Evolutionary conservation across 140 eudicot genomes (phyloP).

Genomic region (Stevia rebaudiana): DNA sequence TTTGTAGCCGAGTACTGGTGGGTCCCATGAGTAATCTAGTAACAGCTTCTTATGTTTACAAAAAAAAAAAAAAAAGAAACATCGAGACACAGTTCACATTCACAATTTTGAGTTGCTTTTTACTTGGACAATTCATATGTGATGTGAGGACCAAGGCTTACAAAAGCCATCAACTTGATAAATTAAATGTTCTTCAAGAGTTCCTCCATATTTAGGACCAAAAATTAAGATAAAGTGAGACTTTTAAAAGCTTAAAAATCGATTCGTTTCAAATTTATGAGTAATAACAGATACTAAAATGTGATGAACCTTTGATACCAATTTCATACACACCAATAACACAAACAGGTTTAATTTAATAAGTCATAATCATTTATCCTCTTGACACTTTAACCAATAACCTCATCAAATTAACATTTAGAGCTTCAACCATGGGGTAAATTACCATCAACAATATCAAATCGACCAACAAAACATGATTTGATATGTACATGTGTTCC

Average conservation of each 20-base stretch:
- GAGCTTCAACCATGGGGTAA: neutral
- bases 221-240: neutral
- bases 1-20: too few relatives aligned
- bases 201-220: neutral
- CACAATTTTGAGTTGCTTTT: too few relatives aligned
- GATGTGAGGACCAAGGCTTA: too few relatives aligned
- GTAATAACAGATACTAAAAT: neutral
- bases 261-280: neutral
- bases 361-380: slow-evolving; percentile 2
- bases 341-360: neutral
- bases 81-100: too few relatives aligned
- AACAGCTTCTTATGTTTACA: too few relatives aligned
- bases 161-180: too few relatives aligned
- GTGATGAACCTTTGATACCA: neutral
- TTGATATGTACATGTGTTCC: neutral
- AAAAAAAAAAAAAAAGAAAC: too few relatives aligned
- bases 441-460: neutral
- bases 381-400: neutral
- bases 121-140: too few relatives aligned
- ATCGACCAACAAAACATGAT: neutral
- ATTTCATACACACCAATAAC: neutral
- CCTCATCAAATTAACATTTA: neutral
- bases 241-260: neutral
- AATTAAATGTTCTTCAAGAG: neutral
- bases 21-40: too few relatives aligned